phyloP scores from a whole-genome alignment of 441 rosid species.

The Jatropha podagrica region DNA sequence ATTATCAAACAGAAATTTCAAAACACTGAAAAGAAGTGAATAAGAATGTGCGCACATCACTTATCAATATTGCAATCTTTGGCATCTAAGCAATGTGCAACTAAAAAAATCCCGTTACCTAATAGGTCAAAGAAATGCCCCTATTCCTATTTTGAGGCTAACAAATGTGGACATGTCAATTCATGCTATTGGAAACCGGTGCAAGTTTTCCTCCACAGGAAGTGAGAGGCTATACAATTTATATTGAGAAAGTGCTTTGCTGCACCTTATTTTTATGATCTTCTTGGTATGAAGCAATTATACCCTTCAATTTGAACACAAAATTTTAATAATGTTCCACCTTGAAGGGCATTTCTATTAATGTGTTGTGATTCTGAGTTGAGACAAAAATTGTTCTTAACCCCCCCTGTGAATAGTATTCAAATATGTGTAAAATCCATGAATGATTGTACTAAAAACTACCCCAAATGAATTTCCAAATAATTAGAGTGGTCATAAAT shows the following conservation, averaged over 20 bases:
- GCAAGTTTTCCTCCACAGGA: neutral
- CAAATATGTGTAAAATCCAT: no score
- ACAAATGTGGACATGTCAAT: neutral
- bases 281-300: neutral
- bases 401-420: neutral
- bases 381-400: neutral
- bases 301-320: neutral
- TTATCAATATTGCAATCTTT: neutral
- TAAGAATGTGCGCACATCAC: neutral
- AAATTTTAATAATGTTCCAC: neutral
- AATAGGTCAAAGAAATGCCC: constrained; percentile 1
- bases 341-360: neutral
- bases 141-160: neutral
- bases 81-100: neutral
- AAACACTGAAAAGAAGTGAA: neutral
- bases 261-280: neutral
- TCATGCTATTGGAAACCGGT: neutral
- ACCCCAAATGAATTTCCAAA: no score
- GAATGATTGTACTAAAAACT: no score
- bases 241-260: neutral
- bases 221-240: neutral
- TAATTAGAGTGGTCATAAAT: no score
- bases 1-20: neutral
- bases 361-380: neutral
- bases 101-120: neutral